Percentiles rank a stretch among this genome's conserved stretches.
These are phyloP conservation scores for Malus hybrid DNA, from an alignment of 331 rosid species.

Conservation along the genomic window DNA sequence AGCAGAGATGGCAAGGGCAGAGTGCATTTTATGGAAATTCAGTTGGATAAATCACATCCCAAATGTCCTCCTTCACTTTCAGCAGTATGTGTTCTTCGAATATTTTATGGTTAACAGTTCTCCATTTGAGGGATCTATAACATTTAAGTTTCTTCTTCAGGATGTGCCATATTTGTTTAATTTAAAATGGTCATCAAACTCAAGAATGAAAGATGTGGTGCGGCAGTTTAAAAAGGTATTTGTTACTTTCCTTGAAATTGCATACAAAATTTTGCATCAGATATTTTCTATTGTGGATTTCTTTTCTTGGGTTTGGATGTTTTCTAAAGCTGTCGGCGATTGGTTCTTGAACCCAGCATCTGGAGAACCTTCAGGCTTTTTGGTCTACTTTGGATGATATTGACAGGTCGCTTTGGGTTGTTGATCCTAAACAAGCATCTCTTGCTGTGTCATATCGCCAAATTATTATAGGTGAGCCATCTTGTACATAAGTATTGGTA, in stretches of 20 bases:
- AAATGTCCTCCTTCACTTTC: conserved; percentile 27
- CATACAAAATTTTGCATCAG: neutral
- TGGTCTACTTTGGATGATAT: conserved; percentile 35
- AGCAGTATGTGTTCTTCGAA: conserved; percentile 16
- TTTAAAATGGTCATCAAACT: conserved; percentile 26
- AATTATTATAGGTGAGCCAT: conserved; percentile 12
- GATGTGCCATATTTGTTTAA: conserved; percentile 21
- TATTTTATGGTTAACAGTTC: neutral
- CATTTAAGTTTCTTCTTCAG: conserved; percentile 7
- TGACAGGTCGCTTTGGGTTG: conserved; percentile 16
- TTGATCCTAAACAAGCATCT: conserved; percentile 16
- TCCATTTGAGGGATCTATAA: neutral
- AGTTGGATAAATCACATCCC: conserved; percentile 26
- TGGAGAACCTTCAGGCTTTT: conserved; percentile 27
- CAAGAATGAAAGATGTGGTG: conserved; percentile 29
- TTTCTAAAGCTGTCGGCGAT: neutral
- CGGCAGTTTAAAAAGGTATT: conserved; percentile 29
- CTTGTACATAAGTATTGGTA: neutral
- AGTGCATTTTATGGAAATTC: conserved; percentile 22
- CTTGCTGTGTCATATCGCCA: conserved; percentile 8
- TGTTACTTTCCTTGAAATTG: neutral
- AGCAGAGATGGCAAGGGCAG: conserved; percentile 28
- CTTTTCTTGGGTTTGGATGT: neutral
- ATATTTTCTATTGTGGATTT: neutral
- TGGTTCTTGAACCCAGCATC: conserved; percentile 17